Base-by-base conservation (phyloP, 2,329 filamentous ascomycete genomes). In the Albophoma yamanashiensis region DNA sequence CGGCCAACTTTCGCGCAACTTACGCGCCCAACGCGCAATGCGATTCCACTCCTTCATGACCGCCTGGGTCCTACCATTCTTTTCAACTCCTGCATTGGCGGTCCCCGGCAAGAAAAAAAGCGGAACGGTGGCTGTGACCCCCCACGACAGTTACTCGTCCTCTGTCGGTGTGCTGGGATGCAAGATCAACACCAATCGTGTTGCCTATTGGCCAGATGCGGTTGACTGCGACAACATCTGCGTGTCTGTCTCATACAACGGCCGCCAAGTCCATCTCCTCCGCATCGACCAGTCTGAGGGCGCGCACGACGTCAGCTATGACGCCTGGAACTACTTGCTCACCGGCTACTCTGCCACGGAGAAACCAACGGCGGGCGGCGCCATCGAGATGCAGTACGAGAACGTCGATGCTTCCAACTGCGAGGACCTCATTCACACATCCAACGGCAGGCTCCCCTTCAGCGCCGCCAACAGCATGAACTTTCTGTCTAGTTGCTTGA, bases 271-370 rank as follows among this genome's bases (percentile, higher is more conserved):
- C 61, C 77, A 84, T 62, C 82, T 91, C 55, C 76, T 86, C 47
- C 80, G 79, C 67, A 72, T 86, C 65, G 83, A 86, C 71, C 74
- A 78, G 63, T 85, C 82, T 0, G 74, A 76, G 59, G 82, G 82
- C 60, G 82, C 82, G 38, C 69, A 84, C 70, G 83, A 86, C 68
- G 75, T 86, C 67, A 78, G 75, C 67, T 86, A 85, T 74, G 82
- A 85, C 65, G 82, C 83, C 27, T 86, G 82, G 81, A 84, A 84
- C 72, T 83, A 82, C 64, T 79, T 86, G n/a, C 66, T 72, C 56
- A 80, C 77, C 0, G 79, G 79, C 59, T 60, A 77, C 58, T 73
- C 74, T 3, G 82, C 82, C 4, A 73, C 72, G 1, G 68, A 75
- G 17, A 69, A 76, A 55, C 80, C 81, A 34, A 71, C 69, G 3